Evolutionary conservation across 2,329 filamentous ascomycete species (phyloP).

Genomic region (Chrysosphaeria jannelii): DNA sequence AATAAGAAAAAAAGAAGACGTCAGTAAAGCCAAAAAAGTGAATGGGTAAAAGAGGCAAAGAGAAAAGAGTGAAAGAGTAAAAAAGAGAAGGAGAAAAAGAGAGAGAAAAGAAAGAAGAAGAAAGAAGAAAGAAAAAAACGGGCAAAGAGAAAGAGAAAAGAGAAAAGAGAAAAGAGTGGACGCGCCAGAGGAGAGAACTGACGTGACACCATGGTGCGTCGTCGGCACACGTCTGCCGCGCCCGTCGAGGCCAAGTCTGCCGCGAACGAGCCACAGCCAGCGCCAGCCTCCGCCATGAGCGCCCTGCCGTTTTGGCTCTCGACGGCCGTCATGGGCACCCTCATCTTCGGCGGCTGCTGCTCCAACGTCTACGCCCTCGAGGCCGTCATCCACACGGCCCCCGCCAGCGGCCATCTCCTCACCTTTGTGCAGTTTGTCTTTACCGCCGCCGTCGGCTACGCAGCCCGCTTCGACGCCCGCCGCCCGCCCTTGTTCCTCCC

Average conservation of each 20-base stretch:
- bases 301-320: slow-evolving; percentile 32
- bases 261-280: no score
- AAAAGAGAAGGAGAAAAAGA: slow-evolving; percentile 3
- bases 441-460: slow-evolving; percentile 47
- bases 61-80: slow-evolving; percentile 1
- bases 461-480: slow-evolving; percentile 39
- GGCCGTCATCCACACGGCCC: slow-evolving; percentile 77
- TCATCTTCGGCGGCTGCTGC: slow-evolving; percentile 60
- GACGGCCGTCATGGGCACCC: slow-evolving; percentile 35
- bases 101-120: slow-evolving; percentile 1
- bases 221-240: no score
- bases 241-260: no score
- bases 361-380: slow-evolving; percentile 77
- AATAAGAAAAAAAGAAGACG: no score
- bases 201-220: no score
- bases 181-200: no score
- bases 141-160: no score
- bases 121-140: slow-evolving; percentile 1
- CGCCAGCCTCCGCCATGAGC: no score
- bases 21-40: no score
- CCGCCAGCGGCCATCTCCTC: slow-evolving; percentile 55
- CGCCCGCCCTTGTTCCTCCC: slow-evolving; percentile 43
- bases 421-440: slow-evolving; percentile 78
- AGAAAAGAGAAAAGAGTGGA: no score
- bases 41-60: no score